These are phyloP conservation scores for Lactuca sativa DNA, from an alignment of 129 eudicot genomes.

Conservation along the genomic window DNA sequence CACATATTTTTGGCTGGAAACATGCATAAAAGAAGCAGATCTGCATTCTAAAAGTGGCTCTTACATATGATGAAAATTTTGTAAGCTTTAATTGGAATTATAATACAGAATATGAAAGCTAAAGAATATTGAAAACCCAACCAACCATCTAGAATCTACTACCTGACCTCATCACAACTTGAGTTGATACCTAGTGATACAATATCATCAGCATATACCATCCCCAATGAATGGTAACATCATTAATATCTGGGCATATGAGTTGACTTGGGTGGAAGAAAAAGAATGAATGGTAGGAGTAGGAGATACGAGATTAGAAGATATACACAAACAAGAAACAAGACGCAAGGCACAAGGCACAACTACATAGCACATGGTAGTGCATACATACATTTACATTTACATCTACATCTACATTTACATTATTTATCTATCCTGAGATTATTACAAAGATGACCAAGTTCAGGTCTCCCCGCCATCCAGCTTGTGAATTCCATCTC, in stretches of 20 bases:
- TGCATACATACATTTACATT: too few relatives aligned
- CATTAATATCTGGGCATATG: conserved; percentile 28
- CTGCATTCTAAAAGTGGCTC: not conserved
- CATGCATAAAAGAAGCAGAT: too few relatives aligned
- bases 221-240: conserved; percentile 28
- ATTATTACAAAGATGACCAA: conserved; percentile 87
- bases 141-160: conserved; percentile 26
- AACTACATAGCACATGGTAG: too few relatives aligned
- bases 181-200: not conserved
- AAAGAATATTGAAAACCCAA: conserved; percentile 22
- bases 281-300: not conserved
- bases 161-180: conserved; percentile 28
- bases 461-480: conserved; percentile 92
- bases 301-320: conserved; percentile 12
- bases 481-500: conserved; percentile 54
- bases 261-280: not conserved
- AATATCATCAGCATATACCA: conserved; percentile 36
- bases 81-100: too few relatives aligned
- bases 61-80: too few relatives aligned
- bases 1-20: too few relatives aligned
- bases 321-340: conserved; percentile 11
- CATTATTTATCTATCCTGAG: conserved; percentile 67
- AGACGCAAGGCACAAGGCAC: too few relatives aligned
- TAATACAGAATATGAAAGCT: conserved; percentile 13
- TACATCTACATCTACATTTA: conserved; percentile 18